These are phyloP conservation scores for Solanum megistacrolobum DNA, from an alignment of 257 asterid genomes.

Conservation along the genomic window DNA sequence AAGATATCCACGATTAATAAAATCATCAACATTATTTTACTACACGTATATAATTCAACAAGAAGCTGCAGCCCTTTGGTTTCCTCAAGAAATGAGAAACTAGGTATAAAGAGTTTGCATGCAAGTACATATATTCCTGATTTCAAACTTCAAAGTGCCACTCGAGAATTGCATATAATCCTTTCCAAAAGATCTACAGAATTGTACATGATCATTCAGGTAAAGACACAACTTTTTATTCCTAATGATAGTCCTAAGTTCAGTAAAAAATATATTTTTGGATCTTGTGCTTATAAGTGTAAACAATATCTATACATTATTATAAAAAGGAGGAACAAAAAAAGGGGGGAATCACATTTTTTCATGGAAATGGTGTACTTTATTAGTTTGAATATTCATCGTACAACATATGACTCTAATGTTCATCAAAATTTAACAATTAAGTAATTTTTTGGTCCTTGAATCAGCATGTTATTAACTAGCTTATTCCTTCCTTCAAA, in stretches of 20 bases:
- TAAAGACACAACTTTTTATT: not conserved
- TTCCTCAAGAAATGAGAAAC: not conserved
- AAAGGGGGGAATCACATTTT: not conserved
- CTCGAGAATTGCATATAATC: not conserved
- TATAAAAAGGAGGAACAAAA: not conserved
- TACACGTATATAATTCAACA: not conserved
- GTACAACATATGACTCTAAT: not conserved
- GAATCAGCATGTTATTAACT: not conserved
- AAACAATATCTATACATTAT: not conserved
- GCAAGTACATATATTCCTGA: not conserved
- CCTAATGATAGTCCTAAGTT: not conserved
- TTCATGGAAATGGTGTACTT: not conserved
- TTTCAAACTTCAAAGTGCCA: not conserved
- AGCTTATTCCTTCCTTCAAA: not conserved
- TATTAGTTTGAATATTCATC: not conserved
- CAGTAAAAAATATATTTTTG: not conserved
- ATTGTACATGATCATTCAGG: not conserved
- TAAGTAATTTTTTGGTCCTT: not conserved
- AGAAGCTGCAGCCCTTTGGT: not conserved
- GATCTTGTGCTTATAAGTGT: not conserved
- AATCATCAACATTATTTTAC: too few species aligned
- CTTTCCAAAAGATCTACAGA: not conserved
- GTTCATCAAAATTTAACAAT: not conserved
- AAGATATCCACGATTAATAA: too few species aligned
- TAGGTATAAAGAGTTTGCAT: not conserved